Conservation (phyloP, 1,284 basidiomycete genomes). For the Heliocybe sulcata region DNA sequence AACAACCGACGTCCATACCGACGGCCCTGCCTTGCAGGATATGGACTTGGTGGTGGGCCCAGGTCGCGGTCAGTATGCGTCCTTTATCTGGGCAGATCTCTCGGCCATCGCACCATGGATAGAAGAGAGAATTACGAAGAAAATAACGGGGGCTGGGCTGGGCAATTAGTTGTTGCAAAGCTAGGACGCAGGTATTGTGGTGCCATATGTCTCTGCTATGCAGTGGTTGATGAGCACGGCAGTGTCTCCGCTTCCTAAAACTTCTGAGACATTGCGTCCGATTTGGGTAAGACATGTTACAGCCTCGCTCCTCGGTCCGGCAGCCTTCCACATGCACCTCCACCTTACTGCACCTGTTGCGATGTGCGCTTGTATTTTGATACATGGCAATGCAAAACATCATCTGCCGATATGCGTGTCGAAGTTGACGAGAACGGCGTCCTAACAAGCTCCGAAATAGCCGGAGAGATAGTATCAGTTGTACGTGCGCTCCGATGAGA, state of each 20-base stretch:
- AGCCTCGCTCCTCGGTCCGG: too few relatives aligned
- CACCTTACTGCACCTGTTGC: too few relatives aligned
- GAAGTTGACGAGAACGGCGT: too few relatives aligned
- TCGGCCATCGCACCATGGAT: slow-evolving; percentile 73
- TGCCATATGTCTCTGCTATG: neutral
- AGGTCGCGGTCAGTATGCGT: slow-evolving; percentile 53
- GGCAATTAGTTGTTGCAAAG: slow-evolving; percentile 35
- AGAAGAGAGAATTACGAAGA: slow-evolving; percentile 50
- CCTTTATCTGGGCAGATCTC: slow-evolving; percentile 63
- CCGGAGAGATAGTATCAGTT: neutral
- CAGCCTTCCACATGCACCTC: too few relatives aligned
- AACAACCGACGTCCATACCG: slow-evolving; percentile 28
- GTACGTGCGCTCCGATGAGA: neutral
- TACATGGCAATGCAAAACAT: too few relatives aligned
- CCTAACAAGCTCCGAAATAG: neutral
- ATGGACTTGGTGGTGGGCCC: slow-evolving; percentile 40
- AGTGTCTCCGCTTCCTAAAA: too few relatives aligned
- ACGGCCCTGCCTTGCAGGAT: slow-evolving; percentile 34
- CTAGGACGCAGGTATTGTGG: neutral
- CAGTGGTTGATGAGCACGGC: neutral
- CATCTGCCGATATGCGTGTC: too few relatives aligned
- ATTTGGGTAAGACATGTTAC: too few relatives aligned
- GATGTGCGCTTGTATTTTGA: too few relatives aligned
- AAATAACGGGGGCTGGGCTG: slow-evolving; percentile 61
- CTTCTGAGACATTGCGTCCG: too few relatives aligned